A percentile compares a stretch with the other conserved stretches of the same genome.
Evolutionary conservation across 2,329 filamentous ascomycete genomes (phyloP).

Genomic region (Pseudogymnoascus sp.): DNA sequence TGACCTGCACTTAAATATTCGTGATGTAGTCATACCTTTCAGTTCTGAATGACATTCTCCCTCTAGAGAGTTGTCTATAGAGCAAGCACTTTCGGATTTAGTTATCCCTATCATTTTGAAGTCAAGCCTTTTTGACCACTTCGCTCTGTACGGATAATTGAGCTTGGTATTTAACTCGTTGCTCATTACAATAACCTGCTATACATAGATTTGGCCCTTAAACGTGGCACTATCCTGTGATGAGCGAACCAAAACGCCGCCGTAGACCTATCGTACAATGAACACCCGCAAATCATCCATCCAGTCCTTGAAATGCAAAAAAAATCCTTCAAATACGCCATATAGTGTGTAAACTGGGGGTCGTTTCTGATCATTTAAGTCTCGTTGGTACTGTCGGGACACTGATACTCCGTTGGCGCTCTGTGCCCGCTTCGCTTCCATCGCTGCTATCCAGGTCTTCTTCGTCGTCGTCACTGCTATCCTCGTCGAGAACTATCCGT

Average conservation of each 20-base stretch:
- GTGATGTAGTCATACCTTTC: neutral
- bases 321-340: constrained; percentile 4
- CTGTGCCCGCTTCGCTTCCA: constrained; percentile 37
- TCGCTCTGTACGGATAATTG: neutral
- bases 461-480: constrained; percentile 23
- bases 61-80: neutral
- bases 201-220: neutral
- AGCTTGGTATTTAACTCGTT: constrained; percentile 4
- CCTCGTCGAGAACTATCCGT: constrained; percentile 70
- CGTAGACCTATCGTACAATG: constrained; percentile 1
- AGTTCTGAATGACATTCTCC: neutral
- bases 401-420: constrained; percentile 48
- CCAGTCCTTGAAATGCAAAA: constrained; percentile 1
- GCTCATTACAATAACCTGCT: neutral
- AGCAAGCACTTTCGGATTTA: neutral
- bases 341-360: constrained; percentile 6
- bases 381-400: constrained; percentile 15
- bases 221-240: neutral
- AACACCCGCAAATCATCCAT: constrained; percentile 1
- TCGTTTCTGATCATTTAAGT: neutral
- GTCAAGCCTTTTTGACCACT: neutral
- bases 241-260: constrained; percentile 2
- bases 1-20: neutral
- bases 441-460: constrained; percentile 35
- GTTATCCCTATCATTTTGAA: neutral